Base-by-base conservation (phyloP, 257 asterid species). In the Henckelia pumila region DNA sequence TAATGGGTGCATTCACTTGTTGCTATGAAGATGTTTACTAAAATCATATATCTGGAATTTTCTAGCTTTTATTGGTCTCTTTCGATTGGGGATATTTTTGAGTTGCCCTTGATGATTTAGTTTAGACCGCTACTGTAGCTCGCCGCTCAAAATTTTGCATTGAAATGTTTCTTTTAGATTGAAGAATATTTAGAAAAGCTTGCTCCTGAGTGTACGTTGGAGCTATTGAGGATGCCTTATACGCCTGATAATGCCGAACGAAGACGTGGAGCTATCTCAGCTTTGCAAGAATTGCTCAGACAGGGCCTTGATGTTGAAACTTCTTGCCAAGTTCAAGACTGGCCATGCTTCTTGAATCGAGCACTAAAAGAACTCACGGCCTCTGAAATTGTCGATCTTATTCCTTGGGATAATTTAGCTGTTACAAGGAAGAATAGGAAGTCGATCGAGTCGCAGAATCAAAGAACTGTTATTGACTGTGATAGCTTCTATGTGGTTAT, bases 131-230 rank as follows among this genome's bases (percentile, higher is more conserved):
- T 16, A 47, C 8, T 47, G 66, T 52, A 44, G 49, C 72, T 73
- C 72, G 44, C 65, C 56, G 21, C 73, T 77, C 35, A 73, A 35
- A 5, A 32, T 49, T 60, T 28, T 66, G 58, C 70, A 28, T 63
- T 73, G 56, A 73, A 73, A 69, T 44, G 30, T 72, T 82, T 69
- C 68, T 70, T 74, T 66, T 74, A 94, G 99, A 94, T 94, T 64
- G 97, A 94, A 83, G 98, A 94, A 74, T 91, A 96, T 52, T 76
- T 94, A 84, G 98, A 91, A 84, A 95, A 94, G 84, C 86, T 94
- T 76, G 99, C 98, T 59, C 98, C 99, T 29, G 96, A 93, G 64
- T 94, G 99, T 84, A 89, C 99, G 6, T 71, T 91, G 88, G 96
- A 94, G 86, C 81, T 91, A 73, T 75, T 91, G 72, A 93, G 96